A percentile compares a stretch with the other conserved stretches of the same genome.
phyloP scores from a whole-genome alignment of 805 yeast genomes.

The Brettanomyces custersianus region DNA sequence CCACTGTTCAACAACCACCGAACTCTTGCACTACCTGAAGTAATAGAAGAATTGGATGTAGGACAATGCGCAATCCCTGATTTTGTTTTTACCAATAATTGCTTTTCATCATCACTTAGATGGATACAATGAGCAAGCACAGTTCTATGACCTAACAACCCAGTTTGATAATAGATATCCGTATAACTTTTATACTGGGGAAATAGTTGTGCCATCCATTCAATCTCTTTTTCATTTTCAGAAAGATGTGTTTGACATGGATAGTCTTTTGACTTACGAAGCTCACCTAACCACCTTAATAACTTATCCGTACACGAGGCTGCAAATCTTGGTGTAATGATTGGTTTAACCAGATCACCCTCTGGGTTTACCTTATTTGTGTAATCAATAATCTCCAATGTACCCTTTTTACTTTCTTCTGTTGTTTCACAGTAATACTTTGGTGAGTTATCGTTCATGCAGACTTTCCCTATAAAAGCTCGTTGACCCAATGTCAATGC shows the following conservation, averaged over 20 bases:
- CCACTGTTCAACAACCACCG: slow-evolving; percentile 55
- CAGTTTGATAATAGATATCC: slow-evolving; percentile 61
- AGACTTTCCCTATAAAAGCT: slow-evolving; percentile 86
- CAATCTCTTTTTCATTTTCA: slow-evolving; percentile 70
- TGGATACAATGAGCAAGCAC: slow-evolving; percentile 88
- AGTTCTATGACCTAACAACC: slow-evolving; percentile 54
- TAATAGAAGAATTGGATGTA: slow-evolving; percentile 75
- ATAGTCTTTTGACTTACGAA: slow-evolving; percentile 38
- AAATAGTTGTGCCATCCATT: slow-evolving; percentile 61
- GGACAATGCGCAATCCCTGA: slow-evolving; percentile 92
- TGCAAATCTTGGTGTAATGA: slow-evolving; percentile 90
- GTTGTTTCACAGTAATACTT: slow-evolving; percentile 54
- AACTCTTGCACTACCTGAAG: slow-evolving; percentile 86
- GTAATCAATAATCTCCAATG: slow-evolving; percentile 48
- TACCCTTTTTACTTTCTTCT: slow-evolving; percentile 44
- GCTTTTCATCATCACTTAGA: slow-evolving; percentile 53
- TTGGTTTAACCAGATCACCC: slow-evolving; percentile 52
- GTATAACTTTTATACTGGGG: slow-evolving; percentile 67
- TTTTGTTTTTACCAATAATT: slow-evolving; percentile 40
- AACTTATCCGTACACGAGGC: slow-evolving; percentile 69
- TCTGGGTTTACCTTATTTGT: slow-evolving; percentile 44
- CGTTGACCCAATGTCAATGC: slow-evolving; percentile 68
- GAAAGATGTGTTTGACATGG: slow-evolving; percentile 89
- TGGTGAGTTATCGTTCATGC: slow-evolving; percentile 84
- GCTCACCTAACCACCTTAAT: slow-evolving; percentile 52